Percentiles rank a stretch among this genome's conserved stretches.
These are phyloP conservation scores for Geotrichum restrictum DNA, from an alignment of 1,139 yeast species.

Conservation along the genomic window DNA sequence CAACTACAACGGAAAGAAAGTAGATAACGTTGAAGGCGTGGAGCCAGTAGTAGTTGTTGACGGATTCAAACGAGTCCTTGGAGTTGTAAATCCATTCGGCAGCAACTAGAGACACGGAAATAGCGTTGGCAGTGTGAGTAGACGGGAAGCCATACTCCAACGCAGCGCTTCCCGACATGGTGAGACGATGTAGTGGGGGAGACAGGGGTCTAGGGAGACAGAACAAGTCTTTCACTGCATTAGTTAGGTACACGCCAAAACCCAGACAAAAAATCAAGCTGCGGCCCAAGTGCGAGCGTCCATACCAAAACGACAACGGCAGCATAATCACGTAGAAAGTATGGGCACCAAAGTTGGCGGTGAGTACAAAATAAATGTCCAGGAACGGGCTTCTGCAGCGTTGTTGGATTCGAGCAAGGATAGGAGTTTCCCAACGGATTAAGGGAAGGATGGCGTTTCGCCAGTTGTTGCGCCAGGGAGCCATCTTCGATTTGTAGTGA, in stretches of 20 bases:
- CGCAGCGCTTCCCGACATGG: slow-evolving; percentile 82
- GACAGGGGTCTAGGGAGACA: slow-evolving; percentile 90
- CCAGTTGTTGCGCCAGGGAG: slow-evolving; percentile 55
- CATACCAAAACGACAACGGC: slow-evolving; percentile 85
- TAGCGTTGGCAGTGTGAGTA: slow-evolving; percentile 89
- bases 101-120: slow-evolving; percentile 62
- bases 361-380: slow-evolving; percentile 78
- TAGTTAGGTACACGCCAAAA: slow-evolving; percentile 75
- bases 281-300: slow-evolving; percentile 55
- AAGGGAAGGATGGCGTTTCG: slow-evolving; percentile 56
- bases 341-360: slow-evolving; percentile 89
- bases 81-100: slow-evolving; percentile 24
- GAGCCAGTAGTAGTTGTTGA: neutral
- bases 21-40: slow-evolving; percentile 43
- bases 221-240: slow-evolving; percentile 73
- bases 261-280: slow-evolving; percentile 73
- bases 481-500: slow-evolving; percentile 60
- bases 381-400: slow-evolving; percentile 48
- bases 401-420: slow-evolving; percentile 55
- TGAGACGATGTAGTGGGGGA: slow-evolving; percentile 86
- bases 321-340: slow-evolving; percentile 87
- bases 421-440: slow-evolving; percentile 64
- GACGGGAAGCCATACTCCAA: slow-evolving; percentile 94
- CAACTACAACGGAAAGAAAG: slow-evolving; percentile 63
- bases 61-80: slow-evolving; percentile 1